Evolutionary conservation across 345 rosid genomes (phyloP).

Genomic region (Salix viminalis): DNA sequence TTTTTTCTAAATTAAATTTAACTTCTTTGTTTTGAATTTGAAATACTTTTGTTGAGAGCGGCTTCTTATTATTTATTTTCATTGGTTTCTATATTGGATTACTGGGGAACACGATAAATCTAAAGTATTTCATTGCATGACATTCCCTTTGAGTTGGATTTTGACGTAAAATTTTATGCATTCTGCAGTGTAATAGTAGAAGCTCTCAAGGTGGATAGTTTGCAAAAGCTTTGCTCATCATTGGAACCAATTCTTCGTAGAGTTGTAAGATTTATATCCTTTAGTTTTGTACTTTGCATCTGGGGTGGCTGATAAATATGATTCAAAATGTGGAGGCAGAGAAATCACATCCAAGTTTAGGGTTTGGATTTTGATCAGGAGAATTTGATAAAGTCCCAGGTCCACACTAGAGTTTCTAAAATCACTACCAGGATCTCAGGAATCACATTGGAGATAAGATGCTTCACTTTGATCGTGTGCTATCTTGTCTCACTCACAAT

Average conservation of each 20-base stretch:
- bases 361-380: no score
- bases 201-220: conserved; percentile 92
- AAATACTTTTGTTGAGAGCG: no score
- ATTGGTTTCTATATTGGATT: not conserved
- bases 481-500: not conserved
- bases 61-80: not conserved
- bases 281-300: not conserved
- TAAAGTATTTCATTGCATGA: not conserved
- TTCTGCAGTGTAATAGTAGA: conserved; percentile 83
- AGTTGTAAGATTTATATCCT: conserved; percentile 59
- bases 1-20: no score
- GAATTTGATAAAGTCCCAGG: no score
- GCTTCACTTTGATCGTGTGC: not conserved
- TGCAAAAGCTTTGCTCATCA: conserved; percentile 96
- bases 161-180: not conserved
- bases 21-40: not conserved
- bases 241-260: conserved; percentile 95
- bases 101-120: no score
- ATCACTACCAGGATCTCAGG: not conserved
- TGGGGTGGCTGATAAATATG: not conserved
- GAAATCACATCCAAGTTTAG: no score
- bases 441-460: not conserved
- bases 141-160: not conserved
- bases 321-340: not conserved
- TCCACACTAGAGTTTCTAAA: no score